Evolutionary conservation across 108 stramenopile genomes (phyloP), one percentile per base, ranked within the genome.

Genomic region (Conticribra weissflogii): DNA sequence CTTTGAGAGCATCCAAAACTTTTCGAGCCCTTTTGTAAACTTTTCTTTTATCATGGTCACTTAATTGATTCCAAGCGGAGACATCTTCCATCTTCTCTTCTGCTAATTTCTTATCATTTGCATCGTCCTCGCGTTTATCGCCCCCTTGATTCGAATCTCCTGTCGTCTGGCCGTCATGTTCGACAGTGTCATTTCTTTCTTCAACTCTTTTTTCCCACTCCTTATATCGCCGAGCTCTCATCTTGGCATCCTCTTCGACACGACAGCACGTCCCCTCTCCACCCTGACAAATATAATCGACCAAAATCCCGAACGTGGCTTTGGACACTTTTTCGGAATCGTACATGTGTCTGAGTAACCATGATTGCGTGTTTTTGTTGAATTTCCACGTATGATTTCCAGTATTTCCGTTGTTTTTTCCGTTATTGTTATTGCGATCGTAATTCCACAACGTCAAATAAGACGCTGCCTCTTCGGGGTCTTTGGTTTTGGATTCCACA

Each of bases 281-380:
- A 33, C 87, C 64, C 50, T 87, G 41, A 41, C 86, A 83, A 15
- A 92, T 41, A 59, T 92, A 95, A 57, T 91, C 86, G 2, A 91
- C 44, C 36, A 95, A 59, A 9, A 88, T 5, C 0, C 65, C 27
- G 66, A 92, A 92, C 0, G 81, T 63, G 0, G 69, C n/a, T 67
- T 95, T 95, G 47, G 76, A 44, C 3, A 95, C 85, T 63, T 85
- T 86, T n/a, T 88, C 89, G 17, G 76, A 84, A 36, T 92, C 81
- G 79, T 91, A 97, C 92, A 95, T 90, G 71, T 95, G 91, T 19
- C 94, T 77, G 18, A 95, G 83, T 0, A 97, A 67, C 96, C 96
- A 97, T 30, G 92, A 88, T 78, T 97, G 96, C 1, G 93, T 95
- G 66, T 97, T 97, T 68, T 97, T 97, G 66, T 94, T 94, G 82